Evolutionary conservation across 116 monocot species (phyloP), one percentile per base, ranked within the genome.

Genomic region (Posidonia oceanica): DNA sequence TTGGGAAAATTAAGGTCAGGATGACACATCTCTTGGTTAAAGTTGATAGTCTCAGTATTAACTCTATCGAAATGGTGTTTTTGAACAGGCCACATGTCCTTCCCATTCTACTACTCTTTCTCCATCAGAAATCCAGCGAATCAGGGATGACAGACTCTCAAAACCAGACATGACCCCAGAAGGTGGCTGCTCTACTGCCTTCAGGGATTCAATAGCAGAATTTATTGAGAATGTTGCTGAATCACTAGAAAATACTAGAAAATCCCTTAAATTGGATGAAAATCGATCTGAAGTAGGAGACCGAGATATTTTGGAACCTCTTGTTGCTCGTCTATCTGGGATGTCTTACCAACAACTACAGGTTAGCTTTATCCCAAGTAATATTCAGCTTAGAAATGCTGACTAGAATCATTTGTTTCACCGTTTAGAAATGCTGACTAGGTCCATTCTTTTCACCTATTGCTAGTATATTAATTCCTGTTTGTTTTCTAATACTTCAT

Each of bases 81-180:
- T 40, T 60, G 59, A 37, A 39, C 75, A 98, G 98, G 93, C 93
- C 40, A 99, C 93, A 66, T 99, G 98, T 58, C 98, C 90, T 56
- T 72, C 66, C 69, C 59, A 76, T 67, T 79, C 58, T 37, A 63
- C 74, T 14, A 73, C 63, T 57, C 72, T 90, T 64, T 84, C 80
- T 63, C 88, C 88, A 63, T 70, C 75, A 70, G 84, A 93, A 77
- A 85, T 93, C 23, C 7, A 36, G 52, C 51, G 80, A 69, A 61
- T 83, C 44, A 58, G 71, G 17, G 65, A 83, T 60, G 72, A 81
- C 52, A 89, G 78, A 20, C 75, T 80, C 17, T 75, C 71, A 37
- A 61, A 72, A 39, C 20, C 36, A 63, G 87, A 91, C 63, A 77
- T 72, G 54, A 81, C 82, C 21, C 63, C 59, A 41, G 84, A 87